phyloP scores from a whole-genome alignment of 495 filamentous ascomycete genomes.

The Penicillium chermesinum region DNA sequence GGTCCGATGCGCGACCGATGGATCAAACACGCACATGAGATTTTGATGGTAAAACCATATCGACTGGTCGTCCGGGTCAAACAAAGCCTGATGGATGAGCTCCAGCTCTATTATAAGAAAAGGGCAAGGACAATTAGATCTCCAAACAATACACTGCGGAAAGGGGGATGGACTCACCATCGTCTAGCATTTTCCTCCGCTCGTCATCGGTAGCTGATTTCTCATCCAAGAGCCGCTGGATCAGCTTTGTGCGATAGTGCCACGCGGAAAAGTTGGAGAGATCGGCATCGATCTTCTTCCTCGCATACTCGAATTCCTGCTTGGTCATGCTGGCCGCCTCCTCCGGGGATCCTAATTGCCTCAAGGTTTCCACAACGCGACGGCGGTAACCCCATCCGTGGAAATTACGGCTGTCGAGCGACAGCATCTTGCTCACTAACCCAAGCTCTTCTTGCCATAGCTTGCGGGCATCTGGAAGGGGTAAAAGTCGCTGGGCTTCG shows the following conservation, averaged over 20 bases:
- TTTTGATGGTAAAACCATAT: constrained; percentile 95
- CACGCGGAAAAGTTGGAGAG: constrained; percentile 96
- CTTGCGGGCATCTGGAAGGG: constrained; percentile 43
- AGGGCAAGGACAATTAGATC: background rate
- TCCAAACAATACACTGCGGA: background rate
- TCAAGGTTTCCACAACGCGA: constrained; percentile 63
- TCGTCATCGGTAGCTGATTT: constrained; percentile 55
- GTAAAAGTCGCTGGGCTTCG: constrained; percentile 60
- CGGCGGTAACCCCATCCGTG: constrained; percentile 94
- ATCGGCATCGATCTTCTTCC: constrained; percentile 72
- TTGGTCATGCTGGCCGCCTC: constrained; percentile 56
- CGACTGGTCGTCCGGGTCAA: constrained; percentile 86
- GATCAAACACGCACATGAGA: constrained; percentile 61
- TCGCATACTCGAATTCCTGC: constrained; percentile 83
- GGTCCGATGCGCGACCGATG: constrained; percentile 40
- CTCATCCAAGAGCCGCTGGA: constrained; percentile 68
- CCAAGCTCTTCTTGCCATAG: constrained; percentile 82
- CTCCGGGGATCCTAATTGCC: constrained; percentile 48
- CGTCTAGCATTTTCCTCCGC: constrained; percentile 64
- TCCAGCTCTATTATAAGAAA: constrained; percentile 52
- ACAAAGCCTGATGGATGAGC: constrained; percentile 70
- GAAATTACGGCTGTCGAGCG: constrained; percentile 84
- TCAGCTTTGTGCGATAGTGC: constrained; percentile 83
- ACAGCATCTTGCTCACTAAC: constrained; percentile 80
- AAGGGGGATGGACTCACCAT: constrained; percentile 45